These are phyloP conservation scores for Aspergillus awamori DNA, from an alignment of 2,329 filamentous ascomycete genomes.

Conservation along the genomic window DNA sequence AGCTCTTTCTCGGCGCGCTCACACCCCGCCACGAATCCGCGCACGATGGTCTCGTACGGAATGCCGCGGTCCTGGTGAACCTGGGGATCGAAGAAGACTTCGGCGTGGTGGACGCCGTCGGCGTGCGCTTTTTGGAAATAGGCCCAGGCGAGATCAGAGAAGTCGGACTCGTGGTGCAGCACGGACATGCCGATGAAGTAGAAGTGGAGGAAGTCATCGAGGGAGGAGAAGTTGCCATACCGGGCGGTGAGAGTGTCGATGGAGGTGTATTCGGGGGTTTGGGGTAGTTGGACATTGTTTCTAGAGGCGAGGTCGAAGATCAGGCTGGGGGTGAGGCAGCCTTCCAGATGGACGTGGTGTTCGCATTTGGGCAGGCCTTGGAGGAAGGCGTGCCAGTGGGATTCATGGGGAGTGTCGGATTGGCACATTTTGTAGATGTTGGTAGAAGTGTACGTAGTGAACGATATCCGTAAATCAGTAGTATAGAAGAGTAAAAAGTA, in stretches of 20 bases:
- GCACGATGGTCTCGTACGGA: constrained; percentile 63
- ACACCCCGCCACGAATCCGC: constrained; percentile 65
- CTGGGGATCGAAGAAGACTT: constrained; percentile 82
- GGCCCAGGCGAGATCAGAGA: constrained; percentile 70
- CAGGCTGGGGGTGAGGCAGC: constrained; percentile 69
- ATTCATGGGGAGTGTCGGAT: constrained; percentile 25
- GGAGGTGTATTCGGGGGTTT: constrained; percentile 62
- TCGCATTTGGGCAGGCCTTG: constrained; percentile 74
- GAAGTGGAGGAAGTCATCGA: constrained; percentile 77
- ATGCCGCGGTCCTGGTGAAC: constrained; percentile 69
- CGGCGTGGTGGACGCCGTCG: constrained; percentile 71
- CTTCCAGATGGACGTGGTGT: constrained; percentile 80
- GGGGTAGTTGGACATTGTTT: constrained; percentile 66
- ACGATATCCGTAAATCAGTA: too few species aligned
- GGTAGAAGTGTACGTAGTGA: too few species aligned
- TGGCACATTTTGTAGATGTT: constrained; percentile 55
- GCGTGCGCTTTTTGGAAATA: constrained; percentile 68
- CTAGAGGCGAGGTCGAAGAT: constrained; percentile 69
- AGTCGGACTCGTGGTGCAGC: constrained; percentile 67
- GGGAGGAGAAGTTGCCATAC: constrained; percentile 68
- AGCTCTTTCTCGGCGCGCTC: constrained; percentile 63
- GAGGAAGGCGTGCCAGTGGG: constrained; percentile 61
- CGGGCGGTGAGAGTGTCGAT: constrained; percentile 61
- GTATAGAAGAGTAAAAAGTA: too few species aligned
- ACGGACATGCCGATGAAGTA: constrained; percentile 78